Evolutionary conservation across 2,329 filamentous ascomycete species (phyloP).

Genomic region (Penicillium sp.): DNA sequence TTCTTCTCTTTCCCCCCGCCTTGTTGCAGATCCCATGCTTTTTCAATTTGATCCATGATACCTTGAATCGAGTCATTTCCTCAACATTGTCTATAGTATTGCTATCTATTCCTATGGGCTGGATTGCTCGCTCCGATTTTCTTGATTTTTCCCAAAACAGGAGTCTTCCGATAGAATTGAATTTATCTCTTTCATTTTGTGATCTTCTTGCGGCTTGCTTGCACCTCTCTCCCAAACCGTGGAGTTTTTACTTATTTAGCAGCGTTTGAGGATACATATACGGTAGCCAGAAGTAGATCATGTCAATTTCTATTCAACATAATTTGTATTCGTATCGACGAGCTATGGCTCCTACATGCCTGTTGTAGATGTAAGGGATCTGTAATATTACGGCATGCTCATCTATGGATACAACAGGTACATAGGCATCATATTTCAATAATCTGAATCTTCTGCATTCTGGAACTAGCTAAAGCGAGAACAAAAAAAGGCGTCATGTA

Average conservation of each 20-base stretch:
- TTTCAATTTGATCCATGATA: conserved; percentile 16
- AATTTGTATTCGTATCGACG: not conserved
- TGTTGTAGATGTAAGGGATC: not conserved
- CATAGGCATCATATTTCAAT: not conserved
- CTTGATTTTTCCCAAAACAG: not conserved
- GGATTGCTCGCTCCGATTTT: too few relatives aligned
- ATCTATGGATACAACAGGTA: not conserved
- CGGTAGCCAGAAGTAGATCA: not conserved
- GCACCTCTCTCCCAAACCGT: not conserved
- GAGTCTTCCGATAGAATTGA: not conserved
- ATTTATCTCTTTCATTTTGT: not conserved
- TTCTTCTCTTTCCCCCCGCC: not conserved
- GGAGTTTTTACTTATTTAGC: not conserved
- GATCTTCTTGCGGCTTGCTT: not conserved
- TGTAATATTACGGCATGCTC: not conserved
- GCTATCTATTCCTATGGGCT: not conserved
- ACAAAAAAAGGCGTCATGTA: not conserved
- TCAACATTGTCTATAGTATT: not conserved
- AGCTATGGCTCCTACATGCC: not conserved
- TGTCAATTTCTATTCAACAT: not conserved
- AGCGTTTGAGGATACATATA: too few relatives aligned
- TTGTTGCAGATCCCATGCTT: not conserved
- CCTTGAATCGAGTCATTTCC: conserved; percentile 10
- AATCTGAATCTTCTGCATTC: not conserved
- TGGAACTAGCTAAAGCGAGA: not conserved